Evolutionary conservation across 2,329 filamentous ascomycete genomes (phyloP), one percentile per base, ranked within the genome.

Genomic region (Pyrenochaeta sp.): DNA sequence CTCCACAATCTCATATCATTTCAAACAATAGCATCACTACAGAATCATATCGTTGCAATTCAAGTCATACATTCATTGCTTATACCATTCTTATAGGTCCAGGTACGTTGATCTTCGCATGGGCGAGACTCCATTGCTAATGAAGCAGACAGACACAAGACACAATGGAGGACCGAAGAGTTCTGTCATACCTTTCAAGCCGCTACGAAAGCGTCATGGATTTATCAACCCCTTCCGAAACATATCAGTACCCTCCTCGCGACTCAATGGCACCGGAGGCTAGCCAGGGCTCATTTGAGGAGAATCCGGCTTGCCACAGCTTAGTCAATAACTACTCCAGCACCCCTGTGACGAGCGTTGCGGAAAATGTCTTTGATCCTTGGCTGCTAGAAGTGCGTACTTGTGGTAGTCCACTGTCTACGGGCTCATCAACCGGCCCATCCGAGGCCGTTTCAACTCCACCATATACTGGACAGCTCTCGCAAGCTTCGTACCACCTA

Each of bases 381-480:
- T 67, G 65, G 66, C 24, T 67, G 9, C 43, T 68, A 15, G 53
- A 60, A 1, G 39, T 40, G 22, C 50, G 54, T 24, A 32, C 45
- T 19, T 57, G 48, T 27, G 54, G 49, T 6, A 68, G 61, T 25
- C 59, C 66, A 2, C 19, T 61, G 1, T 67, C 66, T 3, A 65
- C 60, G 28, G 54, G 40, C 12, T 50, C 62, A 5, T 64, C 66
- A 0, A 52, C 57, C 22, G 60, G 57, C 12, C 52, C 60, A 2
- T 61, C 62, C 13, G 64, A 65, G 27, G 47, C 45, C 22, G 36
- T 58, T 15, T 54, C 58, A n/a, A 66, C 62, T 9, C 65, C 59
- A 50, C 54, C 55, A 3, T 58, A 56, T 42, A 50, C 47, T 27
- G 59, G 52, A 2, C 59, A 58, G 15, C 27, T 43, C 15, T 34